Conservation (phyloP, 106 monocot species). For the Apostasia ramifera region DNA sequence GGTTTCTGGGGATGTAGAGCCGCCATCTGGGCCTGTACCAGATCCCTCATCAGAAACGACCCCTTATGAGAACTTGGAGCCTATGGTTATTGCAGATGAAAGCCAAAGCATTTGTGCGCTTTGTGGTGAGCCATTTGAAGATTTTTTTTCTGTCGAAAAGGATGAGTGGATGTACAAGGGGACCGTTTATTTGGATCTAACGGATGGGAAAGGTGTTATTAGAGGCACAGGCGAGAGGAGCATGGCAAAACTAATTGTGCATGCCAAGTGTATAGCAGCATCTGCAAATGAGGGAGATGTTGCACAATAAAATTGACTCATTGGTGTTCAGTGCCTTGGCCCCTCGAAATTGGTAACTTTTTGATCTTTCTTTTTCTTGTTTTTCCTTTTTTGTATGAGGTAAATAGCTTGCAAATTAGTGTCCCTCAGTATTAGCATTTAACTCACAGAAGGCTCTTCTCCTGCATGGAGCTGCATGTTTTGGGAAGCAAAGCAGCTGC, state of each 20-base stretch:
- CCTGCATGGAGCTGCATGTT: background rate
- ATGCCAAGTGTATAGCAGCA: conserved; percentile 52
- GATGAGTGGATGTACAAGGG: conserved; percentile 95
- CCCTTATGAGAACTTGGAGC: conserved; percentile 19
- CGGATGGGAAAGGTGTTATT: conserved; percentile 7
- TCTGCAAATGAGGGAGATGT: conserved; percentile 11
- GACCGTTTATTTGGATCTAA: conserved; percentile 42
- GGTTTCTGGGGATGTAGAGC: conserved; percentile 17
- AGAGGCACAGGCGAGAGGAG: conserved; percentile 5
- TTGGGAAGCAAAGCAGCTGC: background rate
- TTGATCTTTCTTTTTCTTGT: background rate
- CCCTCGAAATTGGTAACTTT: background rate
- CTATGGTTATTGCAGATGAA: conserved; percentile 91
- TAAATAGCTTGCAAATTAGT: background rate
- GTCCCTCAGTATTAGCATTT: too few species aligned
- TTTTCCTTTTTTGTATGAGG: background rate
- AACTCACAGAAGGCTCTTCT: too few species aligned
- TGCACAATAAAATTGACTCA: conserved; percentile 1
- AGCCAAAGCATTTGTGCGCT: conserved; percentile 72
- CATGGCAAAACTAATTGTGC: conserved; percentile 41
- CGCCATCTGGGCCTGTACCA: conserved; percentile 2
- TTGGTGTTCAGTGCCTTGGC: background rate
- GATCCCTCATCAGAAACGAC: conserved; percentile 4
- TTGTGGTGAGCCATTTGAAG: conserved; percentile 93
- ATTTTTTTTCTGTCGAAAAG: conserved; percentile 51